These are phyloP conservation scores for Panicum virgatum DNA, from an alignment of 202 grass and related monocot species.

Conservation along the genomic window DNA sequence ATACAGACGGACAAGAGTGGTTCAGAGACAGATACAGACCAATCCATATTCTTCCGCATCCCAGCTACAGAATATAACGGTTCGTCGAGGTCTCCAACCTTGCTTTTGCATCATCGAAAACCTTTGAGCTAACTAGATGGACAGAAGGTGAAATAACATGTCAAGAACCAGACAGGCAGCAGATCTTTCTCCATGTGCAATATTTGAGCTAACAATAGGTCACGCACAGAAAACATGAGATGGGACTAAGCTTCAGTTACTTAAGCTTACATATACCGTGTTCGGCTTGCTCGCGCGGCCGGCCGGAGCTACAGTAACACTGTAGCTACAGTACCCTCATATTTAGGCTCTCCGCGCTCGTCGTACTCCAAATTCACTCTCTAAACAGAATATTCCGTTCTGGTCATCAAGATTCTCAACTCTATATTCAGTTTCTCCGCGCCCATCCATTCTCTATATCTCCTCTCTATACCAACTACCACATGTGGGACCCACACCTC, in stretches of 20 bases:
- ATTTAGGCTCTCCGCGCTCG: no score
- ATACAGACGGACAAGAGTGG: not conserved
- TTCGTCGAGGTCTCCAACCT: conserved; percentile 69
- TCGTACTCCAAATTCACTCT: no score
- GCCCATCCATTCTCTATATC: no score
- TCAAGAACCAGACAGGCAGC: not conserved
- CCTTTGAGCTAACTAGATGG: conserved; percentile 59
- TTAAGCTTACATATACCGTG: not conserved
- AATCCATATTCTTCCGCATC: conserved; percentile 81
- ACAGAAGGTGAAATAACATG: not conserved
- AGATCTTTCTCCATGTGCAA: not conserved
- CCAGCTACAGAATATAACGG: conserved; percentile 80
- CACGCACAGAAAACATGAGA: not conserved
- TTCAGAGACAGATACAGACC: conserved; percentile 28
- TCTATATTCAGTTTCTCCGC: no score
- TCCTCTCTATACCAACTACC: no score
- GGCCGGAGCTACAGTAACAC: no score
- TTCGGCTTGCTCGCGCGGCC: no score
- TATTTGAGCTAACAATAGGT: not conserved
- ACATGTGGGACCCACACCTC: no score
- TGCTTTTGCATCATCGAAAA: conserved; percentile 64
- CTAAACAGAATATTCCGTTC: no score
- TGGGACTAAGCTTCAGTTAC: not conserved
- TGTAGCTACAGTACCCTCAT: no score
- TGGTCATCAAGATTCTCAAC: no score